phyloP scores from a whole-genome alignment of 2,329 filamentous ascomycete species.

The Pestalotiopsis sp. region DNA sequence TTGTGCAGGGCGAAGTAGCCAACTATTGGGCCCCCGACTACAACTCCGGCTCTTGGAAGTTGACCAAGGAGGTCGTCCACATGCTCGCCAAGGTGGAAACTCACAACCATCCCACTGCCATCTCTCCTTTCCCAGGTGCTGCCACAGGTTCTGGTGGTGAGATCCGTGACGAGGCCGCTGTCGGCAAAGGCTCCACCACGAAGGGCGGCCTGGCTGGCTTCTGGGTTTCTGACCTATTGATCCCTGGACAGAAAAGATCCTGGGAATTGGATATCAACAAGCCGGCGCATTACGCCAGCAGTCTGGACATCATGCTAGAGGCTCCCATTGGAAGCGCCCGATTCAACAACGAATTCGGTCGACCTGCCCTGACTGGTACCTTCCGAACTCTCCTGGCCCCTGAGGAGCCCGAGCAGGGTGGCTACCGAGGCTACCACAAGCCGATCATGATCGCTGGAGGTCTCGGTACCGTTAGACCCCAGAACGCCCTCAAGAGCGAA shows the following conservation, averaged over 20 bases:
- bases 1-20: conserved; percentile 72
- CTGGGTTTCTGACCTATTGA: conserved; percentile 91
- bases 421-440: conserved; percentile 89
- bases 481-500: conserved; percentile 85
- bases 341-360: conserved; percentile 95
- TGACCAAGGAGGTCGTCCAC: conserved; percentile 84
- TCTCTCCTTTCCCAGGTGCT: conserved; percentile 76
- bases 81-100: conserved; percentile 95
- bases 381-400: conserved; percentile 87
- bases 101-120: conserved; percentile 92
- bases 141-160: conserved; percentile 95
- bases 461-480: conserved; percentile 86
- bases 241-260: conserved; percentile 78
- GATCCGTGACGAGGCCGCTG: conserved; percentile 88
- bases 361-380: conserved; percentile 84
- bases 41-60: conserved; percentile 82
- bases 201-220: conserved; percentile 93
- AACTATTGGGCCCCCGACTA: conserved; percentile 88
- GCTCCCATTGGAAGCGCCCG: conserved; percentile 92
- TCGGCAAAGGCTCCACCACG: conserved; percentile 87
- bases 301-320: conserved; percentile 96
- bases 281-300: conserved; percentile 89
- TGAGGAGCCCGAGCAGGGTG: conserved; percentile 47
- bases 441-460: conserved; percentile 87
- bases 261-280: conserved; percentile 94